Evolutionary conservation across 2,329 filamentous ascomycete genomes (phyloP).

Genomic region (Nemania bipapillata): DNA sequence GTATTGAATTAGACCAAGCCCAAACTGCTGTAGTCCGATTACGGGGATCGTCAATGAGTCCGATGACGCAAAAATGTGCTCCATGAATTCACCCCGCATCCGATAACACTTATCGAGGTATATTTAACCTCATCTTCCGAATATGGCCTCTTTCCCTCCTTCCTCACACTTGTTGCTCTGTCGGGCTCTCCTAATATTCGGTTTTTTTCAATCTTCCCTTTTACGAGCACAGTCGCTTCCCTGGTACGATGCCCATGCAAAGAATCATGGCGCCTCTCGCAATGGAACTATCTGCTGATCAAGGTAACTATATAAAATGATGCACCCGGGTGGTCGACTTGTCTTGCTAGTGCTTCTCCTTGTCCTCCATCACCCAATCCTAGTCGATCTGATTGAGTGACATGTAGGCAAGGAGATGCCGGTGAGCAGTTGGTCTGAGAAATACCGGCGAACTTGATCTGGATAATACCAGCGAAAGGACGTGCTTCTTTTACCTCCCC

Average conservation of each 20-base stretch:
- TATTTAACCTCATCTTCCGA: neutral
- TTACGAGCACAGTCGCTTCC: neutral
- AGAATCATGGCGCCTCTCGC: slow-evolving; percentile 33
- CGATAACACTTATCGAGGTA: neutral
- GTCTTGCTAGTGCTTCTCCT: slow-evolving; percentile 23
- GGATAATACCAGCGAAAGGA: slow-evolving; percentile 89
- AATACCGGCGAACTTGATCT: slow-evolving; percentile 75
- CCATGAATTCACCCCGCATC: neutral
- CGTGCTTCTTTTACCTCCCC: slow-evolving; percentile 73
- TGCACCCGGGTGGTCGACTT: slow-evolving; percentile 36
- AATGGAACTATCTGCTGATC: slow-evolving; percentile 32
- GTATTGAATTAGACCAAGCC: too few species aligned
- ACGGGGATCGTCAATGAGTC: neutral
- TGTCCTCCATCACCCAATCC: slow-evolving; percentile 7
- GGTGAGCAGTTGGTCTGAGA: slow-evolving; percentile 32
- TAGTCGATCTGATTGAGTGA: slow-evolving; percentile 19
- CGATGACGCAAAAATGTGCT: slow-evolving; percentile 6
- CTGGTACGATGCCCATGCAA: slow-evolving; percentile 31
- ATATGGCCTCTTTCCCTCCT: too few species aligned
- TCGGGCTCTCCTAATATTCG: neutral
- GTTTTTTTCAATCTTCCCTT: neutral
- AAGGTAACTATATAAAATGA: slow-evolving; percentile 38
- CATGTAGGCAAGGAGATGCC: slow-evolving; percentile 10
- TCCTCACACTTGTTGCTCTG: neutral
- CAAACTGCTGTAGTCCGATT: neutral